Evolutionary conservation across 495 filamentous ascomycete genomes (phyloP).

Genomic region (Penicillium angulare): DNA sequence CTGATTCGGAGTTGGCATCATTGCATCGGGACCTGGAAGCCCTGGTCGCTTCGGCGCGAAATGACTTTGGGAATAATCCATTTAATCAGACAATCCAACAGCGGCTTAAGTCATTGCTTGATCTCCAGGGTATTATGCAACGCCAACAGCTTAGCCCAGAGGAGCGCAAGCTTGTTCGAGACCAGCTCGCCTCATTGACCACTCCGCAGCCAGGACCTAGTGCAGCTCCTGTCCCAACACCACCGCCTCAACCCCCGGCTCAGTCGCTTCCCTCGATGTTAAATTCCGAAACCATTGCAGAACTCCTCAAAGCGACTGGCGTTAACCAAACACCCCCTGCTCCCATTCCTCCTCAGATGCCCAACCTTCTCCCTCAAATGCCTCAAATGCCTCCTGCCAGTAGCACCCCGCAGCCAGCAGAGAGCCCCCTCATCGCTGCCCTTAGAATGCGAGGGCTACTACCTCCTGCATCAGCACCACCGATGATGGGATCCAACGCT

Average conservation of each 20-base stretch:
- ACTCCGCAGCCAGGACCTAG: conserved; percentile 26
- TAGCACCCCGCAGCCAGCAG: conserved; percentile 33
- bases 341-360: conserved; percentile 34
- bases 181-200: conserved; percentile 72
- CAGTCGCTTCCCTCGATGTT: conserved; percentile 44
- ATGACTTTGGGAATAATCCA: conserved; percentile 68
- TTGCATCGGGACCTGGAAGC: conserved; percentile 79
- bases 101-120: conserved; percentile 80
- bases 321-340: conserved; percentile 43
- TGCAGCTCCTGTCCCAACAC: conserved; percentile 29
- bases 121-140: conserved; percentile 78
- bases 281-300: conserved; percentile 48
- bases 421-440: conserved; percentile 47
- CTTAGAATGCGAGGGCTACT: conserved; percentile 48
- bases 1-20: conserved; percentile 55
- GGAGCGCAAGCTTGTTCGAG: conserved; percentile 74
- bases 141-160: conserved; percentile 75
- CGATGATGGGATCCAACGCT: conserved; percentile 20
- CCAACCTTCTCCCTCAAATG: conserved; percentile 26
- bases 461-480: conserved; percentile 35
- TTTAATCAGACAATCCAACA: conserved; percentile 71
- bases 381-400: conserved; percentile 23
- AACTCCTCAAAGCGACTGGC: conserved; percentile 49
- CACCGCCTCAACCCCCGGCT: conserved; percentile 33
- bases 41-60: conserved; percentile 67